Conservation (phyloP, 2,329 filamentous ascomycete genomes). For the Tricladium varicosporioides region DNA sequence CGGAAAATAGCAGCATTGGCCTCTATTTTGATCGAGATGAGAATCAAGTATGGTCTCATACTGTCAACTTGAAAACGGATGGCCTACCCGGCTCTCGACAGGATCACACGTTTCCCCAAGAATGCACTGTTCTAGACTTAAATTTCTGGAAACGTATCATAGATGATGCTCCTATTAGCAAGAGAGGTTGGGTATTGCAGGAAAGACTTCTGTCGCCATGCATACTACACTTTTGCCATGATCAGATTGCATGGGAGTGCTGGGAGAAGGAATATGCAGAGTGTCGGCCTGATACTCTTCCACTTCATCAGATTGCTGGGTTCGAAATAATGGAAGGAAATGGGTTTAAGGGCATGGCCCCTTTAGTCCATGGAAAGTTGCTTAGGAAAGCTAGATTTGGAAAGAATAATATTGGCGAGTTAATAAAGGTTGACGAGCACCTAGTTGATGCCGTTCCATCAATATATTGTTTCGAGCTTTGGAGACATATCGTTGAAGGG, state of each 20-base stretch:
- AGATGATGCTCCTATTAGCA: constrained; percentile 10
- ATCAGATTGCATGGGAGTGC: constrained; percentile 26
- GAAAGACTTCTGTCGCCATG: constrained; percentile 20
- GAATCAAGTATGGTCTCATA: constrained; percentile 6
- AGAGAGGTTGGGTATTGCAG: constrained; percentile 23
- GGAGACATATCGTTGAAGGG: constrained; percentile 10
- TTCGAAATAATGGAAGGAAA: constrained; percentile 1
- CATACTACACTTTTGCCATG: constrained; percentile 20
- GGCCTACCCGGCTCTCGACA: constrained; percentile 2
- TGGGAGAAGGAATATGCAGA: constrained; percentile 10
- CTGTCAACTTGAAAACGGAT: constrained; percentile 5
- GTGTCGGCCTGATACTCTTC: constrained; percentile 3
- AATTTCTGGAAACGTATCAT: constrained; percentile 12
- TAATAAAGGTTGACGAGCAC: constrained; percentile 1
- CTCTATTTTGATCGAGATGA: constrained; percentile 1
- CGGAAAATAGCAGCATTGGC: constrained; percentile 5
- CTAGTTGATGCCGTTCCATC: constrained; percentile 1
- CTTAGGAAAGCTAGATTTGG: constrained; percentile 5
- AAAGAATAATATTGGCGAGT: constrained; percentile 1
- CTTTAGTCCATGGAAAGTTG: neutral
- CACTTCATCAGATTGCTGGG: constrained; percentile 4
- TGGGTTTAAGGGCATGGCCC: constrained; percentile 9
- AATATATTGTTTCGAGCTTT: constrained; percentile 9
- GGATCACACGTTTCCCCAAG: neutral
- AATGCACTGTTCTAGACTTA: constrained; percentile 8